A percentile compares a stretch with the other conserved stretches of the same genome.
phyloP scores from a whole-genome alignment of 2,329 filamentous ascomycete species.

The Aspergillus sp. region DNA sequence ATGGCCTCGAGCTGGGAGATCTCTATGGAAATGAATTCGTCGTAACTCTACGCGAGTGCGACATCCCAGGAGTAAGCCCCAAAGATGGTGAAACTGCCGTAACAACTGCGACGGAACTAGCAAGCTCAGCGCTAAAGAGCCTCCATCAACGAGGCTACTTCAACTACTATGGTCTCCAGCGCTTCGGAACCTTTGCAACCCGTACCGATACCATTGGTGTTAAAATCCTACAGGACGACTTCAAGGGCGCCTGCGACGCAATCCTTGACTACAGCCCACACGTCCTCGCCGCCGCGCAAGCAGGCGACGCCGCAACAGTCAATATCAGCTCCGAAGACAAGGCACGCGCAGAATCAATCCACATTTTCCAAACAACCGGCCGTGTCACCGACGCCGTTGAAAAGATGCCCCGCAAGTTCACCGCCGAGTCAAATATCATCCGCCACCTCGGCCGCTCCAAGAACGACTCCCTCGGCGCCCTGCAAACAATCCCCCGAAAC shows the following conservation, averaged over 20 bases:
- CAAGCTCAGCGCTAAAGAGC: slow-evolving; percentile 59
- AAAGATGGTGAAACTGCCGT: slow-evolving; percentile 48
- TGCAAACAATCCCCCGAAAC: slow-evolving; percentile 76
- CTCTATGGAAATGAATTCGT: slow-evolving; percentile 88
- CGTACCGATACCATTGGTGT: slow-evolving; percentile 84
- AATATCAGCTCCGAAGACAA: slow-evolving; percentile 72
- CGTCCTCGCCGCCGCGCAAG: slow-evolving; percentile 57
- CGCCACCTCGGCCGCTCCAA: slow-evolving; percentile 63
- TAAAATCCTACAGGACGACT: slow-evolving; percentile 78
- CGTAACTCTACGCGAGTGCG: slow-evolving; percentile 85
- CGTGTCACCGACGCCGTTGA: slow-evolving; percentile 62
- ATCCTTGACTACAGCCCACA: slow-evolving; percentile 72
- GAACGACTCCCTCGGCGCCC: slow-evolving; percentile 76
- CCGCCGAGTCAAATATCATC: slow-evolving; percentile 76
- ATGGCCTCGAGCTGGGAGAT: slow-evolving; percentile 77
- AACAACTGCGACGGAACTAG: slow-evolving; percentile 47
- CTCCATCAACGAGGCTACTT: slow-evolving; percentile 79
- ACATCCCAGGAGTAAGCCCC: slow-evolving; percentile 52
- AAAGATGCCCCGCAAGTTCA: slow-evolving; percentile 75
- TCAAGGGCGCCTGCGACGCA: slow-evolving; percentile 73
- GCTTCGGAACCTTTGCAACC: slow-evolving; percentile 84
- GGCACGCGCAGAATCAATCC: slow-evolving; percentile 74
- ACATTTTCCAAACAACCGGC: slow-evolving; percentile 66
- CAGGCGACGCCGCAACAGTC: slow-evolving; percentile 41
- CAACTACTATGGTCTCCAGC: slow-evolving; percentile 97